These are phyloP conservation scores for Botrytis fragariae DNA, from an alignment of 2,329 filamentous ascomycete species.

Conservation along the genomic window DNA sequence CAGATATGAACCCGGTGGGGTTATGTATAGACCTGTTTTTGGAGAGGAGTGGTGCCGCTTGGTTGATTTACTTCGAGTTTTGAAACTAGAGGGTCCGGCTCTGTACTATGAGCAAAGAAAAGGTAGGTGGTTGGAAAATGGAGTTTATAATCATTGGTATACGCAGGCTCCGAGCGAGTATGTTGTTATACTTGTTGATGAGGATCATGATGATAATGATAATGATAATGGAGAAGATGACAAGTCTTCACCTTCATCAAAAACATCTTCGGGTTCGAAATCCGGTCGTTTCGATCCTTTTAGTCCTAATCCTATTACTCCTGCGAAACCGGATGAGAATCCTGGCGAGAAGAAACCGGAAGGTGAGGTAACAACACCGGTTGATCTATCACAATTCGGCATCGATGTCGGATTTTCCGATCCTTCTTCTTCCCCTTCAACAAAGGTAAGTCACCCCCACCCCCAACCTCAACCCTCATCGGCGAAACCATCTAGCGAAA, in stretches of 20 bases:
- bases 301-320: not conserved
- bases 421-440: not conserved
- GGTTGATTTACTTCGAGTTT: constrained; percentile 20
- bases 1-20: not conserved
- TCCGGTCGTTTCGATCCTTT: not conserved
- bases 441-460: not conserved
- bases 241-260: not conserved
- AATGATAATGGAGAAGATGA: not conserved
- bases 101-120: not conserved
- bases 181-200: not conserved
- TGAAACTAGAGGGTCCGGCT: constrained; percentile 19
- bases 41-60: constrained; percentile 23
- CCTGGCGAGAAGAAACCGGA: not conserved
- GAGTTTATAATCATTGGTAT: not conserved
- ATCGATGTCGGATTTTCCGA: not conserved
- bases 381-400: not conserved
- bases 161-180: not conserved
- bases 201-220: too few relatives aligned
- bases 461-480: not conserved
- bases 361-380: not conserved
- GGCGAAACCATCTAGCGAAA: not conserved
- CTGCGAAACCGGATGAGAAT: not conserved
- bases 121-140: not conserved
- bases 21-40: constrained; percentile 21
- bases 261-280: not conserved